Evolutionary conservation across 352 stramenopile genomes (phyloP).

Genomic region (Globisporangium recalcitrans): DNA sequence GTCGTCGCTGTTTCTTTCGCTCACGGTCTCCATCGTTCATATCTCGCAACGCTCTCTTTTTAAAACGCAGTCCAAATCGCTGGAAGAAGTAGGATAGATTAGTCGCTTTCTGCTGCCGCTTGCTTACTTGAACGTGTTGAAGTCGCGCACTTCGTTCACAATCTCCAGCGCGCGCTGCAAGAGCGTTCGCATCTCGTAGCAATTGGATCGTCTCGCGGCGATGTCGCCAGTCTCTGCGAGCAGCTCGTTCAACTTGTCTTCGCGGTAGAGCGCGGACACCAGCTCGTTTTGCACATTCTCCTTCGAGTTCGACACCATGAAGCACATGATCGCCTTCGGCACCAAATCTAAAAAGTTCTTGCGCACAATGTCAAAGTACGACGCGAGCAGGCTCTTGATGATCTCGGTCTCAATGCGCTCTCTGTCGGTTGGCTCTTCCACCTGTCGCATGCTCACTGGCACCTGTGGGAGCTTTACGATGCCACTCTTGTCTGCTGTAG

Average conservation of each 20-base stretch:
- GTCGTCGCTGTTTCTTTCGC: neutral
- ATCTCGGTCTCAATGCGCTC: constrained; percentile 98
- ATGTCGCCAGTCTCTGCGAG: constrained; percentile 96
- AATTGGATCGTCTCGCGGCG: constrained; percentile 91
- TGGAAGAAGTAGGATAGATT: constrained; percentile 9
- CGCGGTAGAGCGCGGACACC: constrained; percentile 95
- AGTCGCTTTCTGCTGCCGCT: constrained; percentile 3
- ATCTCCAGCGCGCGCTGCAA: constrained; percentile 95
- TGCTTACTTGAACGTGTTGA: constrained; percentile 94
- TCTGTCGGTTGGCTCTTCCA: constrained; percentile 92
- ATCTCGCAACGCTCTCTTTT: neutral
- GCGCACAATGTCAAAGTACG: constrained; percentile 98
- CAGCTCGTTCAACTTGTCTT: constrained; percentile 94
- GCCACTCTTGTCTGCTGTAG: constrained; percentile 32
- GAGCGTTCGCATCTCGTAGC: constrained; percentile 95
- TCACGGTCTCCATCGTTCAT: neutral
- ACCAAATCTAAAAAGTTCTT: constrained; percentile 99
- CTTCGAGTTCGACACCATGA: constrained; percentile 93
- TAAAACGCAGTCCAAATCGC: neutral
- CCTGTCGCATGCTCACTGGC: constrained; percentile 94
- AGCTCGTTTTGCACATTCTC: constrained; percentile 98
- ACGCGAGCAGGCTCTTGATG: constrained; percentile 96
- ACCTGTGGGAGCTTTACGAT: constrained; percentile 95
- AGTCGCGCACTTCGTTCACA: constrained; percentile 98
- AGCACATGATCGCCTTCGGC: constrained; percentile 99